These are phyloP conservation scores for Conticribra weissflogii DNA, from an alignment of 108 stramenopile species.

Conservation along the genomic window DNA sequence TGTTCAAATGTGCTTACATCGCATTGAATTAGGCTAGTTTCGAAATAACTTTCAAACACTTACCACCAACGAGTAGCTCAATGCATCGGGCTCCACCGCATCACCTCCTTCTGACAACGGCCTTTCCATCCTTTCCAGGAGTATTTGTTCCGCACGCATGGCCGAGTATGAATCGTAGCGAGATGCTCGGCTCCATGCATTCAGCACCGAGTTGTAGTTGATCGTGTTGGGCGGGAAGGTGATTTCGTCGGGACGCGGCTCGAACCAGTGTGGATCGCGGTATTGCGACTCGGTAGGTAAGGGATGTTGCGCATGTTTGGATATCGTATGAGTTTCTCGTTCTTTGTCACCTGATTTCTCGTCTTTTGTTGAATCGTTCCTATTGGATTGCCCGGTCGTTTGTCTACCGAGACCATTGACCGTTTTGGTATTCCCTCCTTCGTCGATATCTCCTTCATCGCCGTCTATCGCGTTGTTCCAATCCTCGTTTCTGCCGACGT, in stretches of 20 bases:
- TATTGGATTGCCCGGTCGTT: too few relatives aligned
- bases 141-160: constrained; percentile 42
- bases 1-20: too few relatives aligned
- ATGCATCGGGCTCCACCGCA: constrained; percentile 70
- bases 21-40: not conserved
- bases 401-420: too few relatives aligned
- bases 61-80: constrained; percentile 63
- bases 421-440: not conserved
- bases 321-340: too few relatives aligned
- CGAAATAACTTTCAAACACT: not conserved
- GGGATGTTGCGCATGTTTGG: not conserved
- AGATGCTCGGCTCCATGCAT: constrained; percentile 49
- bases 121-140: constrained; percentile 47
- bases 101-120: constrained; percentile 50
- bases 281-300: not conserved
- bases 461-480: not conserved
- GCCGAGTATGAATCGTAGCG: constrained; percentile 44
- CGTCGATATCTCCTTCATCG: constrained; percentile 9
- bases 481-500: constrained; percentile 1
- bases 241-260: constrained; percentile 43
- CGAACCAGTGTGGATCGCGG: constrained; percentile 40
- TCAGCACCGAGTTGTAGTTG: constrained; percentile 52
- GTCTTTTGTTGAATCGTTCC: constrained; percentile 1
- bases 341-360: not conserved
- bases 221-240: constrained; percentile 52